These are phyloP conservation scores for Penicillium sclerotigenum DNA, from an alignment of 2,329 filamentous ascomycete species.

Conservation along the genomic window DNA sequence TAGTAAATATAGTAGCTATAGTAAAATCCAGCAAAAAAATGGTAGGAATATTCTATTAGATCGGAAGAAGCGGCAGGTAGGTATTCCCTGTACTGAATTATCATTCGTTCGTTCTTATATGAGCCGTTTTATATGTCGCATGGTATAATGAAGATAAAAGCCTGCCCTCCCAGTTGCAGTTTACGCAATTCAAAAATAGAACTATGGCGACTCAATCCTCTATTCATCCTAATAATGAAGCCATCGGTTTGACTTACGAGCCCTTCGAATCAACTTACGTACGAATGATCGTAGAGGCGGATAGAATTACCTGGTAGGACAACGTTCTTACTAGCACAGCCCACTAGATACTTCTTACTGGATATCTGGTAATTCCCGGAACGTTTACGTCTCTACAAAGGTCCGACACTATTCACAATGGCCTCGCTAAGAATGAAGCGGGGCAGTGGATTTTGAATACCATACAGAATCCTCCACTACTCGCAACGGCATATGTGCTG, in stretches of 20 bases:
- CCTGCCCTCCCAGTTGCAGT: not conserved
- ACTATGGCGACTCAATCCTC: not conserved
- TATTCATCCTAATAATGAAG: not conserved
- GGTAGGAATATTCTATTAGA: not conserved
- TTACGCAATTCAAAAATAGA: too few relatives aligned
- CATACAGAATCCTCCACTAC: conserved; percentile 39
- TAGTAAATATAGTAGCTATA: too few relatives aligned
- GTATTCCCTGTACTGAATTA: not conserved
- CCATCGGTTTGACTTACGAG: not conserved
- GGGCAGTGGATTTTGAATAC: conserved; percentile 31
- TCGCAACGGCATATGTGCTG: conserved; percentile 46
- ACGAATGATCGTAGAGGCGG: conserved; percentile 49
- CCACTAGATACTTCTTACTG: conserved; percentile 51
- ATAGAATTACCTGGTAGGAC: conserved; percentile 46
- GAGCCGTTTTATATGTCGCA: not conserved
- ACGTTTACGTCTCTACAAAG: not conserved
- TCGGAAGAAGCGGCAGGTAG: not conserved
- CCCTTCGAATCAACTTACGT: conserved; percentile 31
- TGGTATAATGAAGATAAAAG: not conserved
- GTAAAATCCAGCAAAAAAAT: too few relatives aligned
- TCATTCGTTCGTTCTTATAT: too few relatives aligned
- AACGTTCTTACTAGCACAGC: conserved; percentile 49
- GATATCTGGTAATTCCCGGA: conserved; percentile 41
- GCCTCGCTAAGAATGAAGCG: conserved; percentile 27
- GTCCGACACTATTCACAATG: conserved; percentile 28